A percentile compares a stretch with the other conserved stretches of the same genome.
Evolutionary conservation across 495 filamentous ascomycete species (phyloP).

Genomic region (Cladorrhinum samala): DNA sequence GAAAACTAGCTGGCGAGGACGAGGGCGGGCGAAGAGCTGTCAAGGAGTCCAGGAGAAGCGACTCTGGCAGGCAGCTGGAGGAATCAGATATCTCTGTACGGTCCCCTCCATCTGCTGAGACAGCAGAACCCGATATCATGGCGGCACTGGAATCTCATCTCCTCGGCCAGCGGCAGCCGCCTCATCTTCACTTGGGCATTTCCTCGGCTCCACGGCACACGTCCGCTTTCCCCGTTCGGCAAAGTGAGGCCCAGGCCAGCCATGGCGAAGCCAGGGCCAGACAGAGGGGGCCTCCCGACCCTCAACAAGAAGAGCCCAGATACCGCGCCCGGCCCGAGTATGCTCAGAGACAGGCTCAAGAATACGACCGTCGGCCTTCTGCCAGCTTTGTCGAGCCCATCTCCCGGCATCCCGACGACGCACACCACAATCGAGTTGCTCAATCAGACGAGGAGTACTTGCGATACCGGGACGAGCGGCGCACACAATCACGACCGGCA

Average conservation of each 20-base stretch:
- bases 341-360: background rate
- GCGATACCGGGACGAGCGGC: slow-evolving; percentile 26
- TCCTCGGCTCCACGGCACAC: background rate
- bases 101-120: background rate
- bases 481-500: slow-evolving; percentile 20
- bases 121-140: slow-evolving; percentile 10
- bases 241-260: background rate
- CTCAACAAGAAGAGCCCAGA: background rate
- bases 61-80: slow-evolving; percentile 22
- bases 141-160: slow-evolving; percentile 22
- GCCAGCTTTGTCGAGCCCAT: slow-evolving; percentile 8
- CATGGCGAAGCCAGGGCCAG: background rate
- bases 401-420: slow-evolving; percentile 7
- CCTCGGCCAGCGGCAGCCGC: slow-evolving; percentile 8
- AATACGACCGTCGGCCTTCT: background rate
- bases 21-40: slow-evolving; percentile 7
- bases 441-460: slow-evolving; percentile 28
- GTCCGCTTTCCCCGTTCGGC: background rate
- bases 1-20: background rate
- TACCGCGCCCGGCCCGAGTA: slow-evolving; percentile 6
- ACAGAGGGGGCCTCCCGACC: slow-evolving; percentile 1
- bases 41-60: slow-evolving; percentile 26
- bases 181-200: background rate
- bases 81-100: slow-evolving; percentile 15
- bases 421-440: slow-evolving; percentile 8